Percentiles rank a stretch among this genome's conserved stretches.
phyloP scores from a whole-genome alignment of 306 rosid species.

The Notholithocarpus densiflorus region DNA sequence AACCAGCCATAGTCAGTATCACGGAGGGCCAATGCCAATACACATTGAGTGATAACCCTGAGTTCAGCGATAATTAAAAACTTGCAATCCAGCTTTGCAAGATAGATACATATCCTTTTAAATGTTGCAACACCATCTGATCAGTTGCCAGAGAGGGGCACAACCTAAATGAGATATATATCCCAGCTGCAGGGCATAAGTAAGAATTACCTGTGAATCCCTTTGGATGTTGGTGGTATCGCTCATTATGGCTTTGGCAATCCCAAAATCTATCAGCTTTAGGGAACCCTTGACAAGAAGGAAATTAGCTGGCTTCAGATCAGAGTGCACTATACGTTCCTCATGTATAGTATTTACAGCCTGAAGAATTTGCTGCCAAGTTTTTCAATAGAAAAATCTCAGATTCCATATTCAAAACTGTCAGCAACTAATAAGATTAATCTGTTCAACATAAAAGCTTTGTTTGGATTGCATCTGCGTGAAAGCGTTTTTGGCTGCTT shows the following conservation, averaged over 20 bases:
- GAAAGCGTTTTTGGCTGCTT: too few species aligned
- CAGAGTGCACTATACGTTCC: constrained; percentile 95
- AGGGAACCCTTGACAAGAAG: constrained; percentile 93
- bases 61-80: neutral
- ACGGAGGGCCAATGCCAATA: neutral
- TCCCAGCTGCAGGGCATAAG: neutral
- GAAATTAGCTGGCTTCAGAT: constrained; percentile 95
- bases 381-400: constrained; percentile 18
- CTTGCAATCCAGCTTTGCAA: neutral
- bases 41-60: neutral
- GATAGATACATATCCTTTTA: neutral
- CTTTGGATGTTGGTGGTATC: constrained; percentile 95
- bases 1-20: neutral
- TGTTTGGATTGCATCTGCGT: too few species aligned
- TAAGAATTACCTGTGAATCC: constrained; percentile 75
- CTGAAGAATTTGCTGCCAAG: constrained; percentile 83
- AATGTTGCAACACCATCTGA: neutral
- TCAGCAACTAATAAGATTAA: neutral
- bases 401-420: constrained; percentile 4
- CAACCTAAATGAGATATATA: neutral
- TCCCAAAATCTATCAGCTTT: constrained; percentile 93
- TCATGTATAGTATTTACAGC: constrained; percentile 94
- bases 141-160: neutral
- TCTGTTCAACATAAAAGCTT: neutral
- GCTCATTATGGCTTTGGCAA: constrained; percentile 95